These are phyloP conservation scores for Panaeolus papilionaceus DNA, from an alignment of 768 basidiomycete genomes.

Conservation along the genomic window DNA sequence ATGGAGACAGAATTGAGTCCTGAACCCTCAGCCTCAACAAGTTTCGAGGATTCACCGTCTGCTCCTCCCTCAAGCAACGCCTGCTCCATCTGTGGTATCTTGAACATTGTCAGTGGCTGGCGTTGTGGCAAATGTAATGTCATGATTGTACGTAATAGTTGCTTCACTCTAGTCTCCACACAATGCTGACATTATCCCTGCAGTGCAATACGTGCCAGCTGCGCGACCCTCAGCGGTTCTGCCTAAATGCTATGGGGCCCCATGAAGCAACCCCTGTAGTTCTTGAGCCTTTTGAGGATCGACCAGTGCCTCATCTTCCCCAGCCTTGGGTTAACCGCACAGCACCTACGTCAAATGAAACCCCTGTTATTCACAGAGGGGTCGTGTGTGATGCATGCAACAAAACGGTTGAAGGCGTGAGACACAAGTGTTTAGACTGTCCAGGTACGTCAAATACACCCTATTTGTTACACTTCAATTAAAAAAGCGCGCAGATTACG, in stretches of 20 bases:
- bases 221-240: slow-evolving; percentile 28
- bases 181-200: slow-evolving; percentile 19
- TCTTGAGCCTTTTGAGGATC: slow-evolving; percentile 16
- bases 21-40: neutral
- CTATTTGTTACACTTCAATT: neutral
- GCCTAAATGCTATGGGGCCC: slow-evolving; percentile 35
- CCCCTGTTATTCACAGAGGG: slow-evolving; percentile 55
- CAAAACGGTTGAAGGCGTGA: slow-evolving; percentile 60
- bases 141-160: slow-evolving; percentile 38
- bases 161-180: neutral
- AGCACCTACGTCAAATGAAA: slow-evolving; percentile 9
- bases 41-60: neutral
- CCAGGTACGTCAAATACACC: slow-evolving; percentile 47
- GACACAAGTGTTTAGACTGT: slow-evolving; percentile 86
- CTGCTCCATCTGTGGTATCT: neutral
- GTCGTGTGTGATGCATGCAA: slow-evolving; percentile 74
- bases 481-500: slow-evolving; percentile 57
- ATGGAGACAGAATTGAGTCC: slow-evolving; percentile 35
- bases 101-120: neutral
- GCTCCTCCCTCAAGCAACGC: neutral
- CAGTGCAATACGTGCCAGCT: slow-evolving; percentile 43
- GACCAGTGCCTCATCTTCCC: slow-evolving; percentile 30
- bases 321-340: slow-evolving; percentile 26
- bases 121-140: slow-evolving; percentile 42
- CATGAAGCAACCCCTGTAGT: slow-evolving; percentile 34